These are phyloP conservation scores for Cercospora sojina DNA, from an alignment of 2,329 filamentous ascomycete species.

Conservation along the genomic window DNA sequence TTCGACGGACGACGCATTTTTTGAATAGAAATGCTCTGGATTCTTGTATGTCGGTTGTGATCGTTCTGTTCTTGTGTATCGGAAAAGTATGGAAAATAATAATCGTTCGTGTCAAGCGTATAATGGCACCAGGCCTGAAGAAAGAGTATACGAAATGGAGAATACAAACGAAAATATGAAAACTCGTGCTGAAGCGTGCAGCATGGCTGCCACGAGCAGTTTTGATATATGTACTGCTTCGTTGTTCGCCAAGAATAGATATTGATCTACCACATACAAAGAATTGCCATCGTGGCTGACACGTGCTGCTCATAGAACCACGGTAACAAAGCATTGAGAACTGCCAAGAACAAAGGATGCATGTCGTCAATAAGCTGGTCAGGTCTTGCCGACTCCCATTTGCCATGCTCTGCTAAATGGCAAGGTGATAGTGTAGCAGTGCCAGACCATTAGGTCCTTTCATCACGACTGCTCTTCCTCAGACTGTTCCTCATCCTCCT, in stretches of 20 bases:
- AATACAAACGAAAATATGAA: not conserved
- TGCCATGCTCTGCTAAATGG: not conserved
- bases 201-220: not conserved
- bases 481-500: conserved; percentile 10
- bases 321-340: not conserved
- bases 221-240: not conserved
- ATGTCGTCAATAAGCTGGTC: not conserved
- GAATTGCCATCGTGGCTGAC: not conserved
- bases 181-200: not conserved
- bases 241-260: not conserved
- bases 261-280: not conserved
- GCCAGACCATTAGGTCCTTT: not conserved
- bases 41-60: not conserved
- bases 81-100: not conserved
- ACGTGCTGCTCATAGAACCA: not conserved
- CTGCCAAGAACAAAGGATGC: not conserved
- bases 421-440: not conserved
- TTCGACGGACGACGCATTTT: not conserved
- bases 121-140: not conserved
- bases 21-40: not conserved
- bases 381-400: not conserved
- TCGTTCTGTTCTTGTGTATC: not conserved
- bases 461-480: conserved; percentile 10
- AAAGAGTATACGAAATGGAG: not conserved
- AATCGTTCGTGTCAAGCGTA: not conserved